phyloP scores from a whole-genome alignment of 176 grass and related monocot genomes.

The Calamus simplicifolius region DNA sequence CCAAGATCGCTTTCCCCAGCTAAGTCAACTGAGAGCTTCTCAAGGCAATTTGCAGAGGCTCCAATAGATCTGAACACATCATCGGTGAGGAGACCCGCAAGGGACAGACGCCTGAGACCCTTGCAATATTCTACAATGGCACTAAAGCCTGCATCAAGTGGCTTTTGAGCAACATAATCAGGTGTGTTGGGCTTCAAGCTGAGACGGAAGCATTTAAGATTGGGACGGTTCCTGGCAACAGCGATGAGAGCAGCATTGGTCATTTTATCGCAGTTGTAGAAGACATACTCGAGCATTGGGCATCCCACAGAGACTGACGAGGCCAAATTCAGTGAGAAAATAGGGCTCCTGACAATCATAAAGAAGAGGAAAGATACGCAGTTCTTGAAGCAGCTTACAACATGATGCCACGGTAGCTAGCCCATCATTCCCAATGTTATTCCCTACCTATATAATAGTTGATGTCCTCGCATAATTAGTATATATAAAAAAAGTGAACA shows the following conservation, averaged over 20 bases:
- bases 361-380: constrained; percentile 62
- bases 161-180: constrained; percentile 38
- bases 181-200: constrained; percentile 53
- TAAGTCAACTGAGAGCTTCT: constrained; percentile 68
- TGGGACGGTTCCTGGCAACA: constrained; percentile 51
- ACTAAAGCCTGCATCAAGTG: constrained; percentile 65
- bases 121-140: constrained; percentile 63
- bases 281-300: constrained; percentile 52
- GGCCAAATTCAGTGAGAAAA: constrained; percentile 57
- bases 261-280: constrained; percentile 62
- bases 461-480: too few species aligned
- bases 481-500: neutral
- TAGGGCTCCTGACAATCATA: constrained; percentile 25
- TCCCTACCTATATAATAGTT: constrained; percentile 47
- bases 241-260: constrained; percentile 55
- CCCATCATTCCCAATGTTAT: constrained; percentile 52
- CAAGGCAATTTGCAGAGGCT: constrained; percentile 44
- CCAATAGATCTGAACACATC: constrained; percentile 58
- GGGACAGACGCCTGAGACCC: constrained; percentile 44
- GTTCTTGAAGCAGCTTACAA: constrained; percentile 60
- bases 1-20: constrained; percentile 51
- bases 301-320: constrained; percentile 55
- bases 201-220: constrained; percentile 57
- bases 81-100: constrained; percentile 62
- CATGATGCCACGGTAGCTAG: constrained; percentile 48